Evolutionary conservation across 1,284 basidiomycete genomes (phyloP), one percentile per base, ranked within the genome.

Genomic region (Moesziomyces aphidis): DNA sequence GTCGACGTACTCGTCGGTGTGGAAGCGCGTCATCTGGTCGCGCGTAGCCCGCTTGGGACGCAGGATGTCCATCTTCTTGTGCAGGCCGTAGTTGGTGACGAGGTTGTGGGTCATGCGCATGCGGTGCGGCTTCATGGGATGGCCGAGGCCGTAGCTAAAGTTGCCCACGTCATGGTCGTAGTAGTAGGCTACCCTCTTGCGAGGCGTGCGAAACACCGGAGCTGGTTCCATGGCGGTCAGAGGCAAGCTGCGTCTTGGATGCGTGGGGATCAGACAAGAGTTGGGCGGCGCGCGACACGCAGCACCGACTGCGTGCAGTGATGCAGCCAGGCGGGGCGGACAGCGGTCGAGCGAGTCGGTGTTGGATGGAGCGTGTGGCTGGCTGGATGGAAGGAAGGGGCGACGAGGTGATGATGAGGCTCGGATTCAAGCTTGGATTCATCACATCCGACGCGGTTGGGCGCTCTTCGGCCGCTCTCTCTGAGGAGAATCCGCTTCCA

Each of bases 1-100:
- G 79, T 97, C 90, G 70, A 99, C 90, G 86, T 97, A 98, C 87
- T 99, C 96, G 86, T 99, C 96, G 13, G 95, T 96, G 85, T 99
- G 97, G 85, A 99, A 99, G 21, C 90, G 87, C 5, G 93, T 92
- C 92, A 99, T 93, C 51, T 90, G 89, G 79, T 92, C 90, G 13
- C 91, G 90, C 0, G 90, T 89, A 2, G 95, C 92, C 45, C 94
- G 89, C 83, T 89, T 90, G 1, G 97, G 91, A 80, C 89, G 89
- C 71, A 96, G 87, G 60, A 97, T 89, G 80, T 95, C 91, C 94
- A 98, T 96, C 85, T 92, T 90, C 69, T 90, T 90, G 43, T 95
- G 87, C 89, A 99, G 92, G 15, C 91, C 92, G 78, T 98, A 98
- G 55, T 93, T 93, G 31, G 91, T 89, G 51, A 98, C 90, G 59